These are phyloP conservation scores for Elaeis oleifera DNA, from an alignment of 202 grass and related monocot species.

Conservation along the genomic window DNA sequence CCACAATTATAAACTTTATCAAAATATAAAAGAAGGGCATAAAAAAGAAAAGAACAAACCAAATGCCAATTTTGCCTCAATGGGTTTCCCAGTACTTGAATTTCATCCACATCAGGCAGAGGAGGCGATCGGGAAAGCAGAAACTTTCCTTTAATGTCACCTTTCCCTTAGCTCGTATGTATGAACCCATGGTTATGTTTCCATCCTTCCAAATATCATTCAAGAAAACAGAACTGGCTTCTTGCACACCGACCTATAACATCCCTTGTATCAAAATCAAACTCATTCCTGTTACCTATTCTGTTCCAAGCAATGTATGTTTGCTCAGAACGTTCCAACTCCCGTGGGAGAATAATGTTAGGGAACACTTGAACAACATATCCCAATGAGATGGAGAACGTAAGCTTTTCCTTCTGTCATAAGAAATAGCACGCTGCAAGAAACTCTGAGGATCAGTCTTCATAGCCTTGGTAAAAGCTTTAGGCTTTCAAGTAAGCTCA, in stretches of 20 bases:
- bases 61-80: slow-evolving; percentile 90
- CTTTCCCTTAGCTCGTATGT: slow-evolving; percentile 40
- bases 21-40: background rate
- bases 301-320: slow-evolving; percentile 80
- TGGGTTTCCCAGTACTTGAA: slow-evolving; percentile 54
- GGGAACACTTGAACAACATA: slow-evolving; percentile 95
- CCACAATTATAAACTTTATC: too few relatives aligned
- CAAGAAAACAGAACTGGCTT: slow-evolving; percentile 81
- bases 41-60: slow-evolving; percentile 41
- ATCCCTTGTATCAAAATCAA: slow-evolving; percentile 94
- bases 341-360: slow-evolving; percentile 61
- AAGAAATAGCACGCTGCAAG: slow-evolving; percentile 79
- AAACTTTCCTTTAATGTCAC: slow-evolving; percentile 89
- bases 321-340: slow-evolving; percentile 65
- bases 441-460: slow-evolving; percentile 74
- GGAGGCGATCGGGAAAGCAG: slow-evolving; percentile 72
- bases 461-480: slow-evolving; percentile 83
- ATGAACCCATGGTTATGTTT: slow-evolving; percentile 60
- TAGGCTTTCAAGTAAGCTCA: slow-evolving; percentile 76
- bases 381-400: slow-evolving; percentile 67
- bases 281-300: slow-evolving; percentile 55
- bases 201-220: slow-evolving; percentile 69
- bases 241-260: slow-evolving; percentile 78
- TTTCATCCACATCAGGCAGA: slow-evolving; percentile 57
- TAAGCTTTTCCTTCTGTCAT: slow-evolving; percentile 53